Evolutionary conservation across 2,329 filamentous ascomycete species (phyloP).

Genomic region (Orbilia javanica): DNA sequence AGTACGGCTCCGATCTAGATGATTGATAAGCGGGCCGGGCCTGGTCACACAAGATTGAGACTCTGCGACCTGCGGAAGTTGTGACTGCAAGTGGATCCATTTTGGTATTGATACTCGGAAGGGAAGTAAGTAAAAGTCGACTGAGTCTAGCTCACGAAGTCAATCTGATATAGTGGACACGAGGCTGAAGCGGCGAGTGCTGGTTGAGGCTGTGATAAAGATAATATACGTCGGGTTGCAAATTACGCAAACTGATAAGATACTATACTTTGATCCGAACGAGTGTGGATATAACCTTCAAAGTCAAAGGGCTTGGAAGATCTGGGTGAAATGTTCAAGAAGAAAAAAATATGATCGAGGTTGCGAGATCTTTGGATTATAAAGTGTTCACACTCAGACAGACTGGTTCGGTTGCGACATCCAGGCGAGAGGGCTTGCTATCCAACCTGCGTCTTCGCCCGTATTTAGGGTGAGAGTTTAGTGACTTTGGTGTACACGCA

Average conservation of each 20-base stretch:
- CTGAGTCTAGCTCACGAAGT: constrained; percentile 13
- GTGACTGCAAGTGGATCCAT: constrained; percentile 62
- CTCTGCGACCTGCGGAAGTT: constrained; percentile 62
- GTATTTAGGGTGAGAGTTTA: constrained; percentile 48
- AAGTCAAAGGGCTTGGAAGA: constrained; percentile 26
- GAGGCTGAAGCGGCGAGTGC: constrained; percentile 3
- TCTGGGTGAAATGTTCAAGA: constrained; percentile 32
- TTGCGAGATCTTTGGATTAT: constrained; percentile 57
- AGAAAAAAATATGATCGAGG: constrained; percentile 25
- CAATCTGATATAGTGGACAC: constrained; percentile 9
- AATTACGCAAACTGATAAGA: constrained; percentile 23
- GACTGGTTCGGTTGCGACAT: constrained; percentile 58
- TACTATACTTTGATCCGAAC: constrained; percentile 28
- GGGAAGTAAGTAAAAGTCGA: not conserved
- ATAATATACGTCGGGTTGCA: constrained; percentile 15
- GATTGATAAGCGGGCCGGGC: constrained; percentile 24
- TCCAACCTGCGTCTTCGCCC: constrained; percentile 48
- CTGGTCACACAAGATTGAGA: constrained; percentile 61
- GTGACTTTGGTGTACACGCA: constrained; percentile 31
- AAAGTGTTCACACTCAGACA: constrained; percentile 39
- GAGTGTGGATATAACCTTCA: constrained; percentile 35
- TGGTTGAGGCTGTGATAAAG: not conserved
- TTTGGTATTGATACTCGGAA: constrained; percentile 33
- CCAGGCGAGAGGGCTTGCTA: constrained; percentile 56
- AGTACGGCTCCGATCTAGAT: constrained; percentile 57